Base-by-base conservation (phyloP, 805 yeast species). In the Nakazawaea ishiwadae region DNA sequence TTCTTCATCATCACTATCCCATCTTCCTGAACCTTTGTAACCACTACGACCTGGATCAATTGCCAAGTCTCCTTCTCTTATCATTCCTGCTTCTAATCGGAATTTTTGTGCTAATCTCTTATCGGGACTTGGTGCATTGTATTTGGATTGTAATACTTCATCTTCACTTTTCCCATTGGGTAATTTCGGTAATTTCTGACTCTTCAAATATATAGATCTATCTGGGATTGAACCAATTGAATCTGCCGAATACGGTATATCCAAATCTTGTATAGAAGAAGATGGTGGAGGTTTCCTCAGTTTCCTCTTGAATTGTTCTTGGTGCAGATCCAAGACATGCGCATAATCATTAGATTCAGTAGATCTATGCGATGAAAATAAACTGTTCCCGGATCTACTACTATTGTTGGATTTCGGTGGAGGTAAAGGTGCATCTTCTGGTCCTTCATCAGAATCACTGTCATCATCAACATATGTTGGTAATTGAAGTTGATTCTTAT, bases 101-200 rank as follows among this genome's bases (percentile, higher is more conserved):
- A 29, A 31, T 16, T 34, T 24, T 23, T 33, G 31, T 3, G 39
- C 37, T 4, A 46, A 28, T 8, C 20, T 8, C 17, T 71, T 75
- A 34, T 63, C 60, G 2, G 78, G 77, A 0, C 73, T 63, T 4
- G 78, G 78, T 0, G 77, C 77, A 45, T 68, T 60, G 45, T 56
- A 65, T 37, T 52, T 55, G 5, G 69, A 67, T 14, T 58, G 54
- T 4, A 52, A 11, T 2, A 63, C 49, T 44, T 67, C 69, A 45
- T 62, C 56, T 9, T 52, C 56, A 11, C 51, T 48, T 20, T 20
- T 36, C 5, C 40, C 40, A 36, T 35, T 26, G 18, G 43, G 43
- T 16, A 39, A 29, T 15, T 16, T 29, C 4, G 39, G 39, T 8
- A 40, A 9, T 31, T 30, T 40, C 16, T 40, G 39, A n/a, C 36